These are phyloP conservation scores for Rutstroemia sp. DNA, from an alignment of 2,329 filamentous ascomycete genomes.

Conservation along the genomic window DNA sequence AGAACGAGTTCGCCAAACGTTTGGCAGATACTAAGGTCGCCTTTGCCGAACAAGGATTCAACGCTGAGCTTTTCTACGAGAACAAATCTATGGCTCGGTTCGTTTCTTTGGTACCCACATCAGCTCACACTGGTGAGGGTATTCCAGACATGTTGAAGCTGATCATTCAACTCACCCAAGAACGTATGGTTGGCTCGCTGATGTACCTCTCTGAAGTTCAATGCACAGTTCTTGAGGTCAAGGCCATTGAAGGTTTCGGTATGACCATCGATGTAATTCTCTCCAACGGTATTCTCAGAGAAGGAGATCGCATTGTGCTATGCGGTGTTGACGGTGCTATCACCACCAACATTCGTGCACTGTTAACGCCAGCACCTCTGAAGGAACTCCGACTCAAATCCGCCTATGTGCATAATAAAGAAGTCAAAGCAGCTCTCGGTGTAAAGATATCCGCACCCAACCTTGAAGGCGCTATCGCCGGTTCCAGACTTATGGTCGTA, in stretches of 20 bases:
- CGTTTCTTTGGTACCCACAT: constrained; percentile 95
- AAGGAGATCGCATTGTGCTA: constrained; percentile 90
- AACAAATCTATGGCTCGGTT: constrained; percentile 95
- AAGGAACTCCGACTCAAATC: constrained; percentile 95
- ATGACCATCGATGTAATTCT: constrained; percentile 98
- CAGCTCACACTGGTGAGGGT: constrained; percentile 97
- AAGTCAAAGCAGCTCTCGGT: constrained; percentile 96
- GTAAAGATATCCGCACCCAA: constrained; percentile 98
- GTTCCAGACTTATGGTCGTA: constrained; percentile 88
- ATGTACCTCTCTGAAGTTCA: constrained; percentile 99
- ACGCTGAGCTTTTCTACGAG: constrained; percentile 92
- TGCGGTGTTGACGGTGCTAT: constrained; percentile 97
- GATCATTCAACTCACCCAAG: constrained; percentile 83
- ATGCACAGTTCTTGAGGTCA: constrained; percentile 96
- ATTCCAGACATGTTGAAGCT: constrained; percentile 98
- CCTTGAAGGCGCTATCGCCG: constrained; percentile 91
- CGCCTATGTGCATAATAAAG: constrained; percentile 96
- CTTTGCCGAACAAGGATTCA: constrained; percentile 95
- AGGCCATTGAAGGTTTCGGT: constrained; percentile 96
- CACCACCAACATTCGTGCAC: constrained; percentile 86
- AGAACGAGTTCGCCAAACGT: constrained; percentile 89
- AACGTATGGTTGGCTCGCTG: constrained; percentile 91
- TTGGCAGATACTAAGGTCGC: constrained; percentile 87
- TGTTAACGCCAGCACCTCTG: constrained; percentile 86
- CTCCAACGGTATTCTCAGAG: constrained; percentile 88